Base-by-base conservation (phyloP, 768 basidiomycete species). In the Rhodocollybia butyracea region DNA sequence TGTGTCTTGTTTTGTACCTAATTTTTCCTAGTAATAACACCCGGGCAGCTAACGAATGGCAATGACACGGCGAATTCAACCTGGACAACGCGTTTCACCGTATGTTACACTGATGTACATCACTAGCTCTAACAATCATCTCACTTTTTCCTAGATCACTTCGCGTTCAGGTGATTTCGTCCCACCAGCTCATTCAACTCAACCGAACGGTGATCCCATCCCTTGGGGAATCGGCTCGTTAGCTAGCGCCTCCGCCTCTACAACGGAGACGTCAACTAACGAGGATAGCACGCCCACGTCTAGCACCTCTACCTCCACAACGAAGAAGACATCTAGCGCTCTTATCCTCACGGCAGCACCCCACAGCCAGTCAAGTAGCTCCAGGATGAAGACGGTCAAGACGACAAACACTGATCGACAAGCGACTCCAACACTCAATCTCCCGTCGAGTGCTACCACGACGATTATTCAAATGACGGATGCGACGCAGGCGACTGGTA, bases 11-110 rank as follows among this genome's bases (percentile, higher is more conserved):
- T 22, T 40, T 22, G 31, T 12, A 5, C 12, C 22, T 7, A 15
- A 15, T 19, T 46, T 6, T 21, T 0, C 38, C 26, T 22, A 12
- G n/a, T 34, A 8, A 17, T 26, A 24, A 54, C 32, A 17, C 19
- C 30, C 21, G 22, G 26, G n/a, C 21, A 71, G 71, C 67, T 72
- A 54, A 67, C 66, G 10, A 68, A 71, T 36, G 60, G 63, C 24
- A 63, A 61, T 10, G 61, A 66, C 46, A 46, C 22, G 15, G 19
- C 58, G 10, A 54, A 62, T 29, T 54, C 66, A 5, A 56, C 59
- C 17, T 76, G 74, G 73, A 76, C 74, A 0, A 65, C 72, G 4
- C 70, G 75, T 2, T 76, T 76, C 56, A 69, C 73, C 57, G 55
- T 32, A 22, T 30, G 21, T 41, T 24, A 34, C 21, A 11, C 40